Evolutionary conservation across 257 asterid species (phyloP), one percentile per base, ranked within the genome.

Genomic region (Solanum piurae): DNA sequence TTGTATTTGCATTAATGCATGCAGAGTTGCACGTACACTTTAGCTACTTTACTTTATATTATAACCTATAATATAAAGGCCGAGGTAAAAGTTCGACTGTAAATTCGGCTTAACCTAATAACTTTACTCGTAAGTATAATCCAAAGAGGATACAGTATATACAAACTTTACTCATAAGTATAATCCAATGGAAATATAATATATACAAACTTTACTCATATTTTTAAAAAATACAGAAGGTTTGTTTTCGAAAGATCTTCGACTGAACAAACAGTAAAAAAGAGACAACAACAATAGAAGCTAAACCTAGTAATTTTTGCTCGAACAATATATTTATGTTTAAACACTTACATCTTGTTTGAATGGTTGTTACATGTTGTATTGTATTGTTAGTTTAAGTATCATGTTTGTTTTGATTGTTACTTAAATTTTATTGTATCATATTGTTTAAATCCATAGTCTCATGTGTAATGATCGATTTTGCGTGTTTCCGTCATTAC

Each of bases 141-240:
- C 0, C 1, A 52, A 16, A 16, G 9, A 52, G 23, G 9, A 16
- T 52, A 44, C 13, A 44, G 0, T 44, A 12, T 4, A 12, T 0
- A 4, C 16, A 44, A 44, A 44, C 2, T 12, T 44, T 46, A 13
- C 2, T 46, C 20, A 46, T 46, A 55, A 46, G 55, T 46, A 46
- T 12, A 12, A 46, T 12, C 1, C 3, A 44, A 12, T 5, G 18
- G 18, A 2, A 7, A 5, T 18, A 49, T 14, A 49, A 0, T 49
- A 16, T 5, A 5, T 0, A 5, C 10, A 55, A 55, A 55, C 4
- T 18, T 6, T 55, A 18, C 4, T 55, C 64, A 55, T 55, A 60
- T 4, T 9, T 23, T 60, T 1, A 0, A 8, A 3, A 0, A 55
- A 60, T 0, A 0, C 0, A 21, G 5, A 21, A 1, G 20, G 1